Conservation (phyloP, 2,329 filamentous ascomycete genomes). For the Ustilaginoidea virens region DNA sequence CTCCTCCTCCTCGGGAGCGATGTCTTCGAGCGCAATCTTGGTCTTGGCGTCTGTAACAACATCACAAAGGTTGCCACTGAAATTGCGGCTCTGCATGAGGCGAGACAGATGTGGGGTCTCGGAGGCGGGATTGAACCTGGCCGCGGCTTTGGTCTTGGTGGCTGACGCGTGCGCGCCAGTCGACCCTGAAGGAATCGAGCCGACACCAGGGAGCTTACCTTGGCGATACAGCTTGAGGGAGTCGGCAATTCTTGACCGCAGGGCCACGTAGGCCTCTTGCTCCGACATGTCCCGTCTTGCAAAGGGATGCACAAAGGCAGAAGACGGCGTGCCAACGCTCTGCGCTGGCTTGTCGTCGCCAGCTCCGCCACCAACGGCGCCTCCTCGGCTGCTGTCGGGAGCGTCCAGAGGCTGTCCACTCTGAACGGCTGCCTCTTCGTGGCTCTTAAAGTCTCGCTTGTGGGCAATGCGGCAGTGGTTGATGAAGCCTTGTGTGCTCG, state of each 20-base stretch:
- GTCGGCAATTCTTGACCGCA: conserved; percentile 36
- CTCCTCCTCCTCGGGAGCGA: conserved; percentile 38
- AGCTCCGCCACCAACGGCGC: conserved; percentile 2
- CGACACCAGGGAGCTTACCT: conserved; percentile 34
- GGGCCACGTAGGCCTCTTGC: conserved; percentile 33
- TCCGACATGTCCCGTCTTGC: conserved; percentile 31
- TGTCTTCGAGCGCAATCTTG: conserved; percentile 32
- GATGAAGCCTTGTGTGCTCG: conserved; percentile 96
- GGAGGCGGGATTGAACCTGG: conserved; percentile 33
- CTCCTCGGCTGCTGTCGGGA: conserved; percentile 6
- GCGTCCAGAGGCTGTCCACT: conserved; percentile 69
- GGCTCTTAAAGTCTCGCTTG: conserved; percentile 83
- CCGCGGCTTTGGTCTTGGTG: not conserved
- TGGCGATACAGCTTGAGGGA: conserved; percentile 36
- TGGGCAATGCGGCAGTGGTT: conserved; percentile 97
- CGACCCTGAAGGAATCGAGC: conserved; percentile 24
- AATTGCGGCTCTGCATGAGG: conserved; percentile 45
- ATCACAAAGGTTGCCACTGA: conserved; percentile 42
- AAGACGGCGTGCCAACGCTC: conserved; percentile 2
- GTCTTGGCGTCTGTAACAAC: conserved; percentile 44
- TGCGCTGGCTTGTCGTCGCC: conserved; percentile 12
- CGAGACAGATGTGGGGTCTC: conserved; percentile 53
- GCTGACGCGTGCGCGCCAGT: conserved; percentile 5
- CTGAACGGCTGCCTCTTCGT: conserved; percentile 80
- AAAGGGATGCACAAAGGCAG: conserved; percentile 18